phyloP scores from a whole-genome alignment of 805 yeast species.

The Spathaspora hagerdaliae region DNA sequence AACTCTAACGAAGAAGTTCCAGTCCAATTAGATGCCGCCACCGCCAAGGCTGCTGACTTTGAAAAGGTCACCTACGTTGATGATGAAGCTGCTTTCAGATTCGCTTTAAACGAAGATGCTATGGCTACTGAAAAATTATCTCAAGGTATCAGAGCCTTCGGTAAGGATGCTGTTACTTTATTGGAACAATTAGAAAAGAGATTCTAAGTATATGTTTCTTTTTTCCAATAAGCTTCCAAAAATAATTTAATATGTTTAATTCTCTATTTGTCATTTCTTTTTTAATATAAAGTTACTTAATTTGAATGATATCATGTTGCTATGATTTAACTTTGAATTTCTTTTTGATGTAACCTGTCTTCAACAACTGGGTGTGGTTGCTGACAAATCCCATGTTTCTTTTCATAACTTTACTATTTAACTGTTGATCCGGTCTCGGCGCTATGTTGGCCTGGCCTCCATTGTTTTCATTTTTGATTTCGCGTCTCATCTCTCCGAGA shows the following conservation, averaged over 20 bases:
- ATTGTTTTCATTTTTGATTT: too few relatives aligned
- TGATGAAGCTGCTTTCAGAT: slow-evolving; percentile 89
- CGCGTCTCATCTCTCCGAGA: background rate
- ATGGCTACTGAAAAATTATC: slow-evolving; percentile 98
- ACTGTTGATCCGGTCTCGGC: too few relatives aligned
- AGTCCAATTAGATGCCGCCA: slow-evolving; percentile 66
- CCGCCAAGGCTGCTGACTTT: slow-evolving; percentile 51
- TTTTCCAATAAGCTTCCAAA: background rate
- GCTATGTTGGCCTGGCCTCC: too few relatives aligned
- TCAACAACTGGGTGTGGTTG: background rate
- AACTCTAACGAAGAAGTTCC: slow-evolving; percentile 80
- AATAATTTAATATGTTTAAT: too few relatives aligned
- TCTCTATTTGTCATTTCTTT: background rate
- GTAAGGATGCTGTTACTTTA: slow-evolving; percentile 87
- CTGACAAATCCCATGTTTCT: background rate
- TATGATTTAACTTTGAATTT: background rate
- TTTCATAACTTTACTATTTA: too few relatives aligned
- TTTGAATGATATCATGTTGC: background rate
- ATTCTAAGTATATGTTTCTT: slow-evolving; percentile 24
- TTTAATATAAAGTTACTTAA: too few relatives aligned
- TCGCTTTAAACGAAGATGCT: slow-evolving; percentile 87
- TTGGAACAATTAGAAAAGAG: slow-evolving; percentile 60
- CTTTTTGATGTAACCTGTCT: background rate
- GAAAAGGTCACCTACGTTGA: slow-evolving; percentile 76
- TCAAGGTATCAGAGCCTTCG: slow-evolving; percentile 96